Base-by-base conservation (phyloP, 2,329 filamentous ascomycete species). In the Xylaria arbuscula region DNA sequence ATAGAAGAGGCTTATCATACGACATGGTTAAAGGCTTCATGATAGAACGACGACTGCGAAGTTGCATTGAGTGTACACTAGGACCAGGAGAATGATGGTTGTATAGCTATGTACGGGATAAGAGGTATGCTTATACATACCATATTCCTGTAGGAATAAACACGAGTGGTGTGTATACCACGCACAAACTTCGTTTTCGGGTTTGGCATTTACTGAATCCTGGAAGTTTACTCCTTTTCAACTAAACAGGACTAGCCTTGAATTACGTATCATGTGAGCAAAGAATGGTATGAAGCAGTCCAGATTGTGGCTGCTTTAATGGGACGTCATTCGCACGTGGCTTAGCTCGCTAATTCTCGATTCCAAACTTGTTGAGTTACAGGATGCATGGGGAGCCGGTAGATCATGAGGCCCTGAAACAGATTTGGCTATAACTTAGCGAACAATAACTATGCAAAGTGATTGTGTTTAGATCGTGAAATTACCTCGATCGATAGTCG, bases 361-460 rank as follows among this genome's bases (percentile, higher is more conserved):
- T 54, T 58, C 59, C 45, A 66, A 60, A 60, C 66, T 62, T 19
- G 42, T 22, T 40, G 34, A 57, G 58, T 60, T 58, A 45, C 58
- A 50, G 56, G 53, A n/a, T 45, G 40, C 22, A 55, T 45, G 15
- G 40, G 7, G 40, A 45, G n/a, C 40, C 17, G 24, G 66, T 13
- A 22, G 66, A 64, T 68, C 66, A 60, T n/a, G 40, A 42, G 11
- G 45, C 42, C 11, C 17, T 62, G 56, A 68, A 68, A 66, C 62
- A 11, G 22, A 32, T 17, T 28, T 51, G 64, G 22, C 53, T 2
- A 45, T 17, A 19, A 45, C 19, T 8, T 38, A 51, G 34, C 10
- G 13, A 34, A 8, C 36, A 38, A 13, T 38, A 3, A 13, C 3
- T 47, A 22, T 47, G n/a, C n/a, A 47, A 47, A 22, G 19, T 47